These are phyloP conservation scores for Tetradesmus obliquus DNA, from an alignment of 139 green algal genomes.

Conservation along the genomic window DNA sequence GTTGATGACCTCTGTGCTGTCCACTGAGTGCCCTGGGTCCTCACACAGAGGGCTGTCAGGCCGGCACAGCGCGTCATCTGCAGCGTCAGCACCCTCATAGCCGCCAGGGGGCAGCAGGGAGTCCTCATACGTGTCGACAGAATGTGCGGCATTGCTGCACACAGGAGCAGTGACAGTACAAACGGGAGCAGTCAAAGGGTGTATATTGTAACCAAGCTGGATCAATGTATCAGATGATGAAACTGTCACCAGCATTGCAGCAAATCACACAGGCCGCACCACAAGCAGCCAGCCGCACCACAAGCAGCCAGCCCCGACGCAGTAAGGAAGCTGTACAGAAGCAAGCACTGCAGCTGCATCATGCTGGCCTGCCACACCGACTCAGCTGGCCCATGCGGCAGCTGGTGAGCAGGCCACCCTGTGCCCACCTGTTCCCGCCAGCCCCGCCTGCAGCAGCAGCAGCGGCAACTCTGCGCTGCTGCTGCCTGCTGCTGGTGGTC, in stretches of 20 bases:
- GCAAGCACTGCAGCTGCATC: background rate
- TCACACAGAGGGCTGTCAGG: background rate
- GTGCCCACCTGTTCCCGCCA: background rate
- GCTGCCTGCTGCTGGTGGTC: constrained; percentile 22
- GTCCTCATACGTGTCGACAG: constrained; percentile 26
- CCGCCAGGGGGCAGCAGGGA: background rate
- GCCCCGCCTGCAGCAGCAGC: background rate
- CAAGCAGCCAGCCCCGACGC: too few species aligned
- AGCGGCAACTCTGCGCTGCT: constrained; percentile 5
- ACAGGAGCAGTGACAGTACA: background rate
- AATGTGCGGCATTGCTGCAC: background rate
- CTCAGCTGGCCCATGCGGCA: too few species aligned
- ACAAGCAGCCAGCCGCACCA: too few species aligned
- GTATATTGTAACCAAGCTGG: too few species aligned
- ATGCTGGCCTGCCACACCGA: background rate
- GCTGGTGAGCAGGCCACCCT: background rate
- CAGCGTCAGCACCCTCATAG: constrained; percentile 27
- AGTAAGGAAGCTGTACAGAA: background rate
- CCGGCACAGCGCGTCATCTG: background rate
- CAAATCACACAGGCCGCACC: too few species aligned
- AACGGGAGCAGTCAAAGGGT: too few species aligned
- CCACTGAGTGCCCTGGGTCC: background rate
- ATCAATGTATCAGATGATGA: too few species aligned
- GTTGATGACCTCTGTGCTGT: background rate
- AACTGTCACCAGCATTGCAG: too few species aligned